Evolutionary conservation across 176 grass and related monocot genomes (phyloP).

Genomic region (Hyparrhenia diplandra): DNA sequence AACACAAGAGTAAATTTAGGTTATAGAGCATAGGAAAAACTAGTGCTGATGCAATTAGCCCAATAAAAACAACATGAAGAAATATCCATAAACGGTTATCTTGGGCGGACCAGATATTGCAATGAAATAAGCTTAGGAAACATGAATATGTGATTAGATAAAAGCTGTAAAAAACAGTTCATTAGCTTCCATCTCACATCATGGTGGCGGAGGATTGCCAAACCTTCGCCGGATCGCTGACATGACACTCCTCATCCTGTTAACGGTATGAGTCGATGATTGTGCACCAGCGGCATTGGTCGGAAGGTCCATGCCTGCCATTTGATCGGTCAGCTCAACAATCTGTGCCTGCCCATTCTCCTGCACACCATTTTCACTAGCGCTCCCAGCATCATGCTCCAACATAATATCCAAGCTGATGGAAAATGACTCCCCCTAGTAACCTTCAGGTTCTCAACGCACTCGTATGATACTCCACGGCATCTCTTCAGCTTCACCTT

Average conservation of each 20-base stretch:
- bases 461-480: constrained; percentile 58
- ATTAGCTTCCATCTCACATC: constrained; percentile 38
- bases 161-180: constrained; percentile 22
- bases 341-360: constrained; percentile 36
- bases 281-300: constrained; percentile 22
- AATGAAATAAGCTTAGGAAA: constrained; percentile 38
- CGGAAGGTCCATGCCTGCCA: constrained; percentile 35
- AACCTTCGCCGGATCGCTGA: constrained; percentile 47
- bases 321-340: constrained; percentile 35
- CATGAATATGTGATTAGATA: constrained; percentile 26
- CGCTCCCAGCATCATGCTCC: constrained; percentile 46
- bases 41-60: constrained; percentile 4
- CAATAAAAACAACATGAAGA: not conserved
- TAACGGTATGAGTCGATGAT: constrained; percentile 28
- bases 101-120: not conserved
- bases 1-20: not conserved
- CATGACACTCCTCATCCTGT: constrained; percentile 55
- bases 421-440: constrained; percentile 49
- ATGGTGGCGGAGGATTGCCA: constrained; percentile 33
- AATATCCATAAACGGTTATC: constrained; percentile 24
- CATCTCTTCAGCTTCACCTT: constrained; percentile 98
- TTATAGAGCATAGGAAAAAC: not conserved
- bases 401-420: constrained; percentile 49
- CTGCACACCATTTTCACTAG: constrained; percentile 42
- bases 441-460: constrained; percentile 55